Evolutionary conservation across 2,329 filamentous ascomycete species (phyloP).

Genomic region (Fusarium transvaalense): DNA sequence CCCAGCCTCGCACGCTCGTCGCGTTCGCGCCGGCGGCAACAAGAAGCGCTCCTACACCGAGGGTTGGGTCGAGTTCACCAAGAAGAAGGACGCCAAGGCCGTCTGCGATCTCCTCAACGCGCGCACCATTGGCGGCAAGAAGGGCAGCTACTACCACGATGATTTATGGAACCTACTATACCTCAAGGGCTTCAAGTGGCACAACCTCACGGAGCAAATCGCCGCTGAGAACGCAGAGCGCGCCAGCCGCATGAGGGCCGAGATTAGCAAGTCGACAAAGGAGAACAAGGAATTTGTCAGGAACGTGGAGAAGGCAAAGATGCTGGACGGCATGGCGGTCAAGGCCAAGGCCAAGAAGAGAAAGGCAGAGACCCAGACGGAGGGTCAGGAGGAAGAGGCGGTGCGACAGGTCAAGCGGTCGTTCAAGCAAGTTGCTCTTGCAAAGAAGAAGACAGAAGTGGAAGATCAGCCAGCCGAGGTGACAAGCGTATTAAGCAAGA

Average conservation of each 20-base stretch:
- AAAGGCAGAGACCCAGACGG: conserved; percentile 48
- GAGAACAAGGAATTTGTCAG: conserved; percentile 86
- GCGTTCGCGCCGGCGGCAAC: conserved; percentile 80
- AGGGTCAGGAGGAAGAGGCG: conserved; percentile 39
- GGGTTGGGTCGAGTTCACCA: conserved; percentile 86
- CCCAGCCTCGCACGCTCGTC: conserved; percentile 71
- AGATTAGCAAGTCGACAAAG: conserved; percentile 79
- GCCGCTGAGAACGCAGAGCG: conserved; percentile 84
- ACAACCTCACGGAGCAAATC: conserved; percentile 80
- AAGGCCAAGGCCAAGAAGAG: conserved; percentile 60
- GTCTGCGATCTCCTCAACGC: conserved; percentile 82
- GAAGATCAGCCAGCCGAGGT: conserved; percentile 67
- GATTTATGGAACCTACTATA: conserved; percentile 90
- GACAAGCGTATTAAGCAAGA: conserved; percentile 72
- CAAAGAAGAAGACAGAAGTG: conserved; percentile 60
- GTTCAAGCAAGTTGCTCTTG: conserved; percentile 76
- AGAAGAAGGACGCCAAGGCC: conserved; percentile 82
- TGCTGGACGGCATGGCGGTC: conserved; percentile 79
- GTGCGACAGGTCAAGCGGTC: conserved; percentile 54
- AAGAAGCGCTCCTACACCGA: conserved; percentile 86
- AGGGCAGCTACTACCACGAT: conserved; percentile 84
- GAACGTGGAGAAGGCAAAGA: conserved; percentile 84
- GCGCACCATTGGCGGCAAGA: conserved; percentile 84
- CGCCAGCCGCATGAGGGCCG: conserved; percentile 79
- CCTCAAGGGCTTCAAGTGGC: conserved; percentile 87